Evolutionary conservation across 2,329 filamentous ascomycete species (phyloP).

Genomic region (Diaporthe helianthi): DNA sequence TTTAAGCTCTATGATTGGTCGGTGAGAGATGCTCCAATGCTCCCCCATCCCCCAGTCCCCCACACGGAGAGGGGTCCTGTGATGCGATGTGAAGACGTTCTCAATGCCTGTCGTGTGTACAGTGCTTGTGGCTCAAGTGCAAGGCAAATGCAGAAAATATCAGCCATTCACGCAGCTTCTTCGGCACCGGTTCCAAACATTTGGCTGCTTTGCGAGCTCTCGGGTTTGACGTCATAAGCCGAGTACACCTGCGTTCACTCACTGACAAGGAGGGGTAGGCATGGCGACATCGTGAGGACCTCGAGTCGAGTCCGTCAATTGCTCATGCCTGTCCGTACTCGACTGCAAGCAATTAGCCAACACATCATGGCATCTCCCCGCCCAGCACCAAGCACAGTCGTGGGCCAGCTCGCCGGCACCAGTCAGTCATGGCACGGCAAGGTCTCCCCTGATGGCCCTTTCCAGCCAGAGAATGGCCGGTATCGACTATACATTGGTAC

Average conservation of each 20-base stretch:
- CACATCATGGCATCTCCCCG: constrained; percentile 25
- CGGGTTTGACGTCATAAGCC: constrained; percentile 5
- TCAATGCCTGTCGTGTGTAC: background rate
- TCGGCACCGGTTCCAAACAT: background rate
- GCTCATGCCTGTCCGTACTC: background rate
- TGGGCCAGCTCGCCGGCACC: constrained; percentile 27
- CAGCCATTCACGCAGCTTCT: background rate
- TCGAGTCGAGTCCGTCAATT: background rate
- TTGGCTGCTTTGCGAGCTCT: background rate
- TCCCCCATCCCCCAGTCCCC: background rate
- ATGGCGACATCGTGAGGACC: background rate
- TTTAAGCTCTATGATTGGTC: background rate
- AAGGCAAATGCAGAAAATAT: background rate
- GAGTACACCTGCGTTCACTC: background rate
- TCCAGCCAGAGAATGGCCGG: constrained; percentile 38
- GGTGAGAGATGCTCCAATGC: too few species aligned
- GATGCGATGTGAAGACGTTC: background rate
- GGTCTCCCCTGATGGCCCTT: constrained; percentile 38
- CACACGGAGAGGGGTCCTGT: background rate
- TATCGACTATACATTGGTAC: constrained; percentile 43
- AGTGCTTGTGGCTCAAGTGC: background rate
- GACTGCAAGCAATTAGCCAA: constrained; percentile 4
- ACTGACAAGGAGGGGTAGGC: background rate
- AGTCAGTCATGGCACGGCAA: constrained; percentile 41
- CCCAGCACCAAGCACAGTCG: constrained; percentile 24